Evolutionary conservation across 2,329 filamentous ascomycete species (phyloP), one percentile per base, ranked within the genome.

Genomic region (Fusarium sp.): DNA sequence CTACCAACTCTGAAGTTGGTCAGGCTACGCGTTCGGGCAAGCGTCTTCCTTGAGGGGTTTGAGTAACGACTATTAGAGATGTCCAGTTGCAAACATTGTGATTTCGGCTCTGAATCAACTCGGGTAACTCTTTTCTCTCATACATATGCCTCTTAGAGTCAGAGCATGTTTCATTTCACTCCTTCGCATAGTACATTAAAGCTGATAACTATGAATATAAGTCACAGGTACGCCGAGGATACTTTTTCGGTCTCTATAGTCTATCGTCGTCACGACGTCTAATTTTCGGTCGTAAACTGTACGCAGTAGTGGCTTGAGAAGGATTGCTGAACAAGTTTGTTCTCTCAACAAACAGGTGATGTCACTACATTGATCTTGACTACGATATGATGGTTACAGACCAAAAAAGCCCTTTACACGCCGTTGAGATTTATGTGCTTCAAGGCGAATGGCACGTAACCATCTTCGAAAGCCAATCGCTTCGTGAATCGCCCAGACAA

Each of bases 11-110:
- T 25, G 83, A 90, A 76, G 86, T 91, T 25, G 90, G 86, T 2
- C 87, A 90, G 81, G 90, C 90, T 19, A 92, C 88, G 7, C 85
- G 93, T 73, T 85, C 87, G 66, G 92, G 92, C 0, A 86, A 85
- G 63, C 87, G 85, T 16, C 86, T 94, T 64, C 92, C 92, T 9
- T 79, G 56, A 50, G 37, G 9, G 21, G 32, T n/a, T n/a, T 42
- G 4, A 8, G 37, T 30, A 54, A 18, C 13, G 3, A 18, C 18
- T 16, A 2, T 7, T 11, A 38, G 12, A n/a, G 32, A 37, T 2
- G 16, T 19, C 16, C 0, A 25, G 28, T 4, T 13, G 19, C 19
- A 13, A 35, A 9, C 8, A 23, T n/a, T 16, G 6, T 23, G 16
- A 21, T 6, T 5, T 43, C 19, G 10, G 15, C 25, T 18, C 28